A percentile compares a stretch with the other conserved stretches of the same genome.
Evolutionary conservation across 257 asterid genomes (phyloP).

Genomic region (Oldenlandia corymbosa): DNA sequence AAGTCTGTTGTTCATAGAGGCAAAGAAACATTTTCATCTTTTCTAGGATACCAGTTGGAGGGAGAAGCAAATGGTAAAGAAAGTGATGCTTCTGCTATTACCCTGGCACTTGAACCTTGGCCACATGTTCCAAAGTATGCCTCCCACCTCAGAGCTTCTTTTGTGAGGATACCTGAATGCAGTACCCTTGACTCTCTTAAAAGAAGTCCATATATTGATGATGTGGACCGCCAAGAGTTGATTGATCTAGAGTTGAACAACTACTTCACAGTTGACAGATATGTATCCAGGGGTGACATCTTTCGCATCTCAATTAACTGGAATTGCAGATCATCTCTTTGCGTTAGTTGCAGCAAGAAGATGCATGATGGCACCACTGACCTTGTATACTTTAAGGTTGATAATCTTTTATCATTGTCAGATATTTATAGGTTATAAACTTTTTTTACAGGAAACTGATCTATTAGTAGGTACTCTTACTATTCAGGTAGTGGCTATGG

Average conservation of each 20-base stretch:
- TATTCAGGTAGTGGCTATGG: constrained; percentile 74
- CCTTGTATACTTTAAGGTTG: constrained; percentile 73
- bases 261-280: constrained; percentile 77
- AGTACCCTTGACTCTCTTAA: constrained; percentile 65
- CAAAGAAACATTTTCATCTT: constrained; percentile 47
- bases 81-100: constrained; percentile 28
- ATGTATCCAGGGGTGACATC: constrained; percentile 74
- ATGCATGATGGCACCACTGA: constrained; percentile 39
- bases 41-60: constrained; percentile 43
- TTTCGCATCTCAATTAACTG: constrained; percentile 59
- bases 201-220: constrained; percentile 53
- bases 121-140: constrained; percentile 64
- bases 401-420: neutral
- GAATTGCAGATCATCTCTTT: constrained; percentile 80
- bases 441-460: neutral
- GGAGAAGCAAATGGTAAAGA: constrained; percentile 32
- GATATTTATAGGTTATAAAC: neutral
- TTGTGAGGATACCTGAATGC: constrained; percentile 89
- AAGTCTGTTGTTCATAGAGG: constrained; percentile 59
- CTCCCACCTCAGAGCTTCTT: constrained; percentile 81
- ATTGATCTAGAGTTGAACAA: constrained; percentile 67
- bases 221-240: constrained; percentile 73
- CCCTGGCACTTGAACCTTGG: constrained; percentile 55
- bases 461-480: neutral
- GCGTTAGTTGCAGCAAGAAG: constrained; percentile 66